Conservation (phyloP, 2,329 filamentous ascomycete genomes). For the Paecilomyces sp. region DNA sequence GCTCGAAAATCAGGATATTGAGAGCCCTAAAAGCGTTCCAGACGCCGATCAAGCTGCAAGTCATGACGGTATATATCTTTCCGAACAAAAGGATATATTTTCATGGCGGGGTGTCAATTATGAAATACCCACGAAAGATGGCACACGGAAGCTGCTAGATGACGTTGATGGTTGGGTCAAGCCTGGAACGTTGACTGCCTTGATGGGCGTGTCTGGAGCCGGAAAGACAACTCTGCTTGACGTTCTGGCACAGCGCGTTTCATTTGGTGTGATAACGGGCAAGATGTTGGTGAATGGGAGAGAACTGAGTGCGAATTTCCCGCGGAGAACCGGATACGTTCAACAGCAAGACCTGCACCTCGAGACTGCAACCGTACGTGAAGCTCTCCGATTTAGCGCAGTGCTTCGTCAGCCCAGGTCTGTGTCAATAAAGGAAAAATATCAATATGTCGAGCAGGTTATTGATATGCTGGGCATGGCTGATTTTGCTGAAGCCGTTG, state of each 20-base stretch:
- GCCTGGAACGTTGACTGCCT: constrained; percentile 80
- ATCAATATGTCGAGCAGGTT: constrained; percentile 82
- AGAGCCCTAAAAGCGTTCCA: constrained; percentile 10
- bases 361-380: constrained; percentile 75
- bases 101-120: constrained; percentile 83
- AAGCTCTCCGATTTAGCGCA: constrained; percentile 81
- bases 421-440: constrained; percentile 65
- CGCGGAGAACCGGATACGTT: constrained; percentile 86
- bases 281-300: constrained; percentile 78
- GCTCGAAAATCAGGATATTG: constrained; percentile 7
- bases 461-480: constrained; percentile 89
- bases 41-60: constrained; percentile 20
- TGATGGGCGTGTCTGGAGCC: constrained; percentile 75
- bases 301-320: constrained; percentile 72
- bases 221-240: constrained; percentile 90
- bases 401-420: constrained; percentile 74
- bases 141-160: constrained; percentile 69
- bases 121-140: constrained; percentile 71
- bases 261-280: constrained; percentile 84
- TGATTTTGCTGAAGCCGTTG: constrained; percentile 80
- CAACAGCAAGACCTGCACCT: constrained; percentile 90
- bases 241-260: constrained; percentile 75
- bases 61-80: constrained; percentile 35
- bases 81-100: constrained; percentile 68
- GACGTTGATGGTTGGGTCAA: constrained; percentile 91